Evolutionary conservation across 306 rosid genomes (phyloP).

Genomic region (Trifolium repens): DNA sequence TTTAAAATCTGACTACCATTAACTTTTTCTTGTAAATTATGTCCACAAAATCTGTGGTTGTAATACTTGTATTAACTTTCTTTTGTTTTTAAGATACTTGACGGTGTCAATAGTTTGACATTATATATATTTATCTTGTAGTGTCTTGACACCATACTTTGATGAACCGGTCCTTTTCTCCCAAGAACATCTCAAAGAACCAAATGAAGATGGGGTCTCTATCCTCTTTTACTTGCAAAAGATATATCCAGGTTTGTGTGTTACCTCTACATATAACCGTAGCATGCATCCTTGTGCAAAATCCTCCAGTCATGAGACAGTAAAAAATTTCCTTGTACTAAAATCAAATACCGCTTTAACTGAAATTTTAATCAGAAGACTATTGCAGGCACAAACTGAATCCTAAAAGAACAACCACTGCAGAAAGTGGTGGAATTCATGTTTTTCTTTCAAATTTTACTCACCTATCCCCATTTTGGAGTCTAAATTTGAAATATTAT

Average conservation of each 20-base stretch:
- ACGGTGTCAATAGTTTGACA: not conserved
- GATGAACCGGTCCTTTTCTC: slow-evolving; percentile 85
- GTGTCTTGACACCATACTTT: slow-evolving; percentile 87
- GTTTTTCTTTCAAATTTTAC: too few relatives aligned
- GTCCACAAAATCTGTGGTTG: not conserved
- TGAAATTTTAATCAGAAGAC: too few relatives aligned
- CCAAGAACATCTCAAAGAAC: slow-evolving; percentile 55
- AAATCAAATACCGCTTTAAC: slow-evolving; percentile 14
- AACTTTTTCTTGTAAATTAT: not conserved
- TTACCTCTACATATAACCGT: slow-evolving; percentile 35
- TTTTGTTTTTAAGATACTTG: not conserved
- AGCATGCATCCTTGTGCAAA: slow-evolving; percentile 22
- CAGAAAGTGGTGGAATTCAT: too few relatives aligned
- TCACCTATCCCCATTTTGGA: not conserved
- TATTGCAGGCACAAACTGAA: too few relatives aligned
- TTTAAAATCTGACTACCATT: not conserved
- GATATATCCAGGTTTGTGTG: slow-evolving; percentile 81
- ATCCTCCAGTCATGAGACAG: slow-evolving; percentile 15
- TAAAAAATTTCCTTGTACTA: slow-evolving; percentile 27
- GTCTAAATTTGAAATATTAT: slow-evolving; percentile 19
- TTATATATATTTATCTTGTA: slow-evolving; percentile 47
- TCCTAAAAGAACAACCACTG: too few relatives aligned
- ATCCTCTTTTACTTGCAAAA: slow-evolving; percentile 93
- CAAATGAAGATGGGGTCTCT: slow-evolving; percentile 93
- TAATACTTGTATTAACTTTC: not conserved